Conservation (phyloP, 1,284 basidiomycete genomes). For the Melampsora larici-populina region DNA sequence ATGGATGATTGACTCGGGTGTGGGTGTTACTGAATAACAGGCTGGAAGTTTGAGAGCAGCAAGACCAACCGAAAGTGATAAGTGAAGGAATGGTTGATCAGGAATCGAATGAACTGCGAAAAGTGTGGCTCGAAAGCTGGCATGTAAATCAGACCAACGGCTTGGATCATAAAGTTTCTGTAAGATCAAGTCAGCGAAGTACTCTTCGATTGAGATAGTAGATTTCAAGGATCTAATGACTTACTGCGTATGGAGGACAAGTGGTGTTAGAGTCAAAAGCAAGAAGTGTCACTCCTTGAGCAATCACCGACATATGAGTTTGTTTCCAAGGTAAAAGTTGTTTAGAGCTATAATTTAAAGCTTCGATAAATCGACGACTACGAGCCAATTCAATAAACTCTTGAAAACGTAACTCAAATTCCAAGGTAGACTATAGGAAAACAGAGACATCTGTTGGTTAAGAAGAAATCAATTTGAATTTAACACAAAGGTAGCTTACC, state of each 20-base stretch:
- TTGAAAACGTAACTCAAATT: constrained; percentile 91
- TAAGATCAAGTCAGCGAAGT: background rate
- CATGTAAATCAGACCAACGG: constrained; percentile 71
- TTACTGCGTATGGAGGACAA: constrained; percentile 61
- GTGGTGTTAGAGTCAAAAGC: constrained; percentile 67
- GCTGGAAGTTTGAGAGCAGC: constrained; percentile 79
- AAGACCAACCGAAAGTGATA: constrained; percentile 82
- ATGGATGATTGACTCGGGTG: background rate
- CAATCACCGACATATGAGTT: constrained; percentile 71
- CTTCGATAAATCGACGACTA: constrained; percentile 65
- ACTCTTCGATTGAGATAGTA: too few species aligned
- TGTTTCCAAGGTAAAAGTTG: constrained; percentile 74
- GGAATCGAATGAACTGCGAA: constrained; percentile 80
- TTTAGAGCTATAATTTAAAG: constrained; percentile 79
- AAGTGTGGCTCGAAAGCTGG: constrained; percentile 76
- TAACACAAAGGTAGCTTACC: constrained; percentile 52
- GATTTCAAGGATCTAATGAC: too few species aligned
- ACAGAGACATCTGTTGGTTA: background rate
- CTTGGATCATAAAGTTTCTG: constrained; percentile 75
- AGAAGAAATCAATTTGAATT: background rate
- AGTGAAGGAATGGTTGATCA: constrained; percentile 75
- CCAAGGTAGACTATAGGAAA: constrained; percentile 72
- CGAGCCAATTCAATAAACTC: constrained; percentile 91
- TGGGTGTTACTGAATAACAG: constrained; percentile 54
- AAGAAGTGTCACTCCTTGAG: constrained; percentile 71